These are phyloP conservation scores for Endocarpon pusillum DNA, from an alignment of 495 filamentous ascomycete genomes.

Conservation along the genomic window DNA sequence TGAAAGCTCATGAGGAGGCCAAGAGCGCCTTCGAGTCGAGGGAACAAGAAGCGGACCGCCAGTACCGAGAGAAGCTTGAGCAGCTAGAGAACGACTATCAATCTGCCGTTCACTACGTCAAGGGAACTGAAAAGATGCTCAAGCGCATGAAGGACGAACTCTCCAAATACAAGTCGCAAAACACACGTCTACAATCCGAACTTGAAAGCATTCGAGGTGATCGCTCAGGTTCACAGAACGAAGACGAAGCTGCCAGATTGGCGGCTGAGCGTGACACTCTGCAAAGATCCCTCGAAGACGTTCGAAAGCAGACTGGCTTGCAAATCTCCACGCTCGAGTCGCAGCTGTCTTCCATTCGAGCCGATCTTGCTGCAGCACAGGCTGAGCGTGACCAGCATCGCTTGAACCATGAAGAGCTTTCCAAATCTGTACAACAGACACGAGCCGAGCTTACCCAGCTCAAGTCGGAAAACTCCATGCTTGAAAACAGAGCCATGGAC, in stretches of 20 bases:
- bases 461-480: conserved; percentile 57
- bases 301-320: conserved; percentile 48
- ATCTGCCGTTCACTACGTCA: conserved; percentile 98
- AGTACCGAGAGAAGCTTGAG: conserved; percentile 79
- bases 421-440: conserved; percentile 34
- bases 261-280: conserved; percentile 56
- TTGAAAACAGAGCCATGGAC: conserved; percentile 70
- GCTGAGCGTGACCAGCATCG: conserved; percentile 50
- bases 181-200: conserved; percentile 65
- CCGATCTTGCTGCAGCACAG: conserved; percentile 44
- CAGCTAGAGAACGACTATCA: conserved; percentile 94
- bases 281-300: conserved; percentile 42
- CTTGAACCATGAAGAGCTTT: conserved; percentile 39
- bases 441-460: conserved; percentile 61
- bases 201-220: conserved; percentile 38
- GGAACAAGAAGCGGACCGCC: conserved; percentile 64
- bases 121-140: conserved; percentile 97
- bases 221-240: conserved; percentile 13
- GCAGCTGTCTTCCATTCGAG: conserved; percentile 47
- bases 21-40: conserved; percentile 57
- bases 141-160: conserved; percentile 97
- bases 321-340: conserved; percentile 51
- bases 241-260: conserved; percentile 44
- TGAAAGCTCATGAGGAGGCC: conserved; percentile 69
- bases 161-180: conserved; percentile 70